These are phyloP conservation scores for Amauroascus verrucosus DNA, from an alignment of 2,329 filamentous ascomycete genomes.

Conservation along the genomic window DNA sequence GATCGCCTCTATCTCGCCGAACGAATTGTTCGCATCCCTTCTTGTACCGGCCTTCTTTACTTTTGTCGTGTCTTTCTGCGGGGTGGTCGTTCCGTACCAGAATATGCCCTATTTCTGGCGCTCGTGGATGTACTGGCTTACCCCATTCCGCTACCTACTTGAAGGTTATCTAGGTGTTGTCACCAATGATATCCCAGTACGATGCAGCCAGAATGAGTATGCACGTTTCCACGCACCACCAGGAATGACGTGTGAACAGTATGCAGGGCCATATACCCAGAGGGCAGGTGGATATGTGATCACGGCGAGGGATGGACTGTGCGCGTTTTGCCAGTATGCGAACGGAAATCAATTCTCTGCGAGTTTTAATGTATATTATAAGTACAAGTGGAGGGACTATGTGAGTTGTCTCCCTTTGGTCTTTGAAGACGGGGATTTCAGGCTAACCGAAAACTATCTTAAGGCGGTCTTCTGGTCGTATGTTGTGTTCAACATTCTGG, in stretches of 20 bases:
- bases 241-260: constrained; percentile 50
- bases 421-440: neutral
- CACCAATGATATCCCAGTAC: constrained; percentile 46
- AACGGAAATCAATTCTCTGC: constrained; percentile 52
- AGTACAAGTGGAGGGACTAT: constrained; percentile 56
- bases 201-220: constrained; percentile 48
- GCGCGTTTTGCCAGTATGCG: constrained; percentile 55
- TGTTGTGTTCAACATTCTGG: constrained; percentile 53
- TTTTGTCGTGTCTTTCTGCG: constrained; percentile 62
- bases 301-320: constrained; percentile 46
- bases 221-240: constrained; percentile 51
- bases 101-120: constrained; percentile 58
- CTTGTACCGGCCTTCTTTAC: constrained; percentile 61
- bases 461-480: constrained; percentile 54
- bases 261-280: constrained; percentile 45
- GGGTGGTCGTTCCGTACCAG: constrained; percentile 59
- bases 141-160: constrained; percentile 58
- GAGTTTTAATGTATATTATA: constrained; percentile 51
- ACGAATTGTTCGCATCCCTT: constrained; percentile 55
- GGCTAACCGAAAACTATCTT: neutral
- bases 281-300: constrained; percentile 52
- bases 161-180: constrained; percentile 51
- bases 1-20: constrained; percentile 57
- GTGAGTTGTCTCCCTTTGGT: constrained; percentile 24
- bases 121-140: constrained; percentile 55